These are phyloP conservation scores for Dispira simplex DNA, from an alignment of 192 early-diverging fungal genomes.

Conservation along the genomic window DNA sequence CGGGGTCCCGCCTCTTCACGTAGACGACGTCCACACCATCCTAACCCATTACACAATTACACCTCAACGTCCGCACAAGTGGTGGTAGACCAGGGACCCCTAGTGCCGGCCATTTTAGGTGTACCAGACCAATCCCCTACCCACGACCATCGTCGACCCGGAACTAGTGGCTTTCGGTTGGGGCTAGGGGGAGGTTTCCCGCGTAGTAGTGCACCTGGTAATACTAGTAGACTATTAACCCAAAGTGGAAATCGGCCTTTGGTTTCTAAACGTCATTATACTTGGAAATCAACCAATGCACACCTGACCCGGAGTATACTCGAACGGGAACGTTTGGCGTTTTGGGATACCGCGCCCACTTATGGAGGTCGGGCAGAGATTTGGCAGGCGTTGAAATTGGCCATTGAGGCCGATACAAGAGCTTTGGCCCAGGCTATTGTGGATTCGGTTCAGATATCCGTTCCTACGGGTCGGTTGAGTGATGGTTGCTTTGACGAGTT, in stretches of 20 bases:
- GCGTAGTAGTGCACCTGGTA: too few species aligned
- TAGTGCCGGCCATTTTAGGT: too few species aligned
- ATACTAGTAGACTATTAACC: neutral
- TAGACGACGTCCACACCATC: too few species aligned
- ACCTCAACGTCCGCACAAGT: too few species aligned
- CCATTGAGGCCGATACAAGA: constrained; percentile 30
- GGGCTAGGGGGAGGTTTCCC: too few species aligned
- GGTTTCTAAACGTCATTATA: neutral
- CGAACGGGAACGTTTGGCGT: constrained; percentile 35
- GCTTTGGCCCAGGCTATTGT: constrained; percentile 44
- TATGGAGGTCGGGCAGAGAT: constrained; percentile 60
- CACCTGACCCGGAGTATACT: constrained; percentile 13
- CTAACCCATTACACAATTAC: too few species aligned
- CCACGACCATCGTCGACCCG: constrained; percentile 13
- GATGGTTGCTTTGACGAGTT: constrained; percentile 74
- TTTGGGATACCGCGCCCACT: constrained; percentile 58
- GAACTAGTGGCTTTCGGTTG: neutral
- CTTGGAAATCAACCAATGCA: constrained; percentile 1
- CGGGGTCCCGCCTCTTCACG: too few species aligned
- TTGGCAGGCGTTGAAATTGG: constrained; percentile 58
- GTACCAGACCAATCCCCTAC: too few species aligned
- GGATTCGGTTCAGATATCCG: constrained; percentile 43
- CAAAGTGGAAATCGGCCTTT: constrained; percentile 7
- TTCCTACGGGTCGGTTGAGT: constrained; percentile 48
- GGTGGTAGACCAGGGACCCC: too few species aligned